A percentile compares a stretch with the other conserved stretches of the same genome.
Conservation (phyloP, 441 rosid genomes). For the Jatropha multifida region DNA sequence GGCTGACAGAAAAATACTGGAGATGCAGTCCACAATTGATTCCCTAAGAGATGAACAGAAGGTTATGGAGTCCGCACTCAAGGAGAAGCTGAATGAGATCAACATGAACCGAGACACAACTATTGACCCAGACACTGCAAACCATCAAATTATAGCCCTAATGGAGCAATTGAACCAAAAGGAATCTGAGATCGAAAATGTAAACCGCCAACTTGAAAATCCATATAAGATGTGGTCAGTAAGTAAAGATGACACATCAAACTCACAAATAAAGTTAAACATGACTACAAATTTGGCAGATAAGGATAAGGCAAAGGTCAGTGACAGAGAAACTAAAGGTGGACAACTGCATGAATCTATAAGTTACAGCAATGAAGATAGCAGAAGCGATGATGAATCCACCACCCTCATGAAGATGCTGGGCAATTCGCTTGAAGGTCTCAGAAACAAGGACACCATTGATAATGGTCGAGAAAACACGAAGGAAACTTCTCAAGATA, state of each 20-base stretch:
- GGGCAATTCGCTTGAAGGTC: slow-evolving; percentile 11
- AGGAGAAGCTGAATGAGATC: slow-evolving; percentile 48
- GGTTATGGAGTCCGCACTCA: slow-evolving; percentile 41
- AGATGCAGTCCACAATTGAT: slow-evolving; percentile 53
- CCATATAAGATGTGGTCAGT: slow-evolving; percentile 31
- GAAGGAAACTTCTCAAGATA: slow-evolving; percentile 3
- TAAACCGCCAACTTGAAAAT: slow-evolving; percentile 40
- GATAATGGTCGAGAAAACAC: neutral
- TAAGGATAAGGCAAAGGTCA: slow-evolving; percentile 11
- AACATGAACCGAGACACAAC: slow-evolving; percentile 31
- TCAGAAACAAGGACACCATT: neutral
- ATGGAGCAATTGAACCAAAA: slow-evolving; percentile 48
- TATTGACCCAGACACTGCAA: slow-evolving; percentile 21
- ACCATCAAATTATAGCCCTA: slow-evolving; percentile 26
- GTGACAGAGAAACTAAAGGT: neutral
- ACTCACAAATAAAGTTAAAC: slow-evolving; percentile 21
- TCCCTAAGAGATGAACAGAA: slow-evolving; percentile 56
- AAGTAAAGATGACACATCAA: slow-evolving; percentile 31
- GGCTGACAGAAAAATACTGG: slow-evolving; percentile 41
- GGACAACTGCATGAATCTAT: slow-evolving; percentile 5
- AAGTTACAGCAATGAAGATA: slow-evolving; percentile 1
- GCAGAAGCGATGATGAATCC: slow-evolving; percentile 7
- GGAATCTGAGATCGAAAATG: slow-evolving; percentile 44
- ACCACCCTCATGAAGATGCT: neutral
- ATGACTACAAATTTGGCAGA: slow-evolving; percentile 4